Evolutionary conservation across 2,329 filamentous ascomycete genomes (phyloP).

Genomic region (Coniochaeta ligniaria): DNA sequence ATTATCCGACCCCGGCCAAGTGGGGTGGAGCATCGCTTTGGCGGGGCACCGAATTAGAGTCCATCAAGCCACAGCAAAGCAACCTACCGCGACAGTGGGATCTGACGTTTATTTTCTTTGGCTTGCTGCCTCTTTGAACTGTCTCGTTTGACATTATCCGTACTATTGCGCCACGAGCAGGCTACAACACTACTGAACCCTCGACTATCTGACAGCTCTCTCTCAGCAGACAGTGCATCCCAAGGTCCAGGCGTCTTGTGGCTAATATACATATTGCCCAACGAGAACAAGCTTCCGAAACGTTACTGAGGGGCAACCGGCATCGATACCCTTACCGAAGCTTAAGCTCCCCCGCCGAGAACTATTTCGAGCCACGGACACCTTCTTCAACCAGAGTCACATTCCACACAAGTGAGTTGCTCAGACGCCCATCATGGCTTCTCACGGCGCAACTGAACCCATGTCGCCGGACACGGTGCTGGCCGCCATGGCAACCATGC

Average conservation of each 20-base stretch:
- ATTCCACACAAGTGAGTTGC: neutral
- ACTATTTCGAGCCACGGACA: neutral
- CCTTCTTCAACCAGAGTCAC: neutral
- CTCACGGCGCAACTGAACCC: slow-evolving; percentile 56
- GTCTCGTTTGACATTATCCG: neutral
- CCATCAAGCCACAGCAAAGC: neutral
- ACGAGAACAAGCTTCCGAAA: neutral
- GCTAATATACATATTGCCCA: neutral
- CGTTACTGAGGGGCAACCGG: neutral
- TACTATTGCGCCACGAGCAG: slow-evolving; percentile 3
- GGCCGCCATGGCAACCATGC: slow-evolving; percentile 86
- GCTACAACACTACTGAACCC: neutral
- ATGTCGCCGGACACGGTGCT: slow-evolving; percentile 73
- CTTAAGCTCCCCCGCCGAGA: neutral
- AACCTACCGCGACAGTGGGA: neutral
- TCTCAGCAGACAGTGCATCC: neutral
- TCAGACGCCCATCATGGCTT: slow-evolving; percentile 49
- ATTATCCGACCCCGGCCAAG: neutral
- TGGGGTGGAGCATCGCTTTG: neutral
- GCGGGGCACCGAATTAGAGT: neutral
- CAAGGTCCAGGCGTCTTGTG: neutral
- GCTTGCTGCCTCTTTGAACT: neutral
- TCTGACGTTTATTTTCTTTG: slow-evolving; percentile 6
- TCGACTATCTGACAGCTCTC: neutral
- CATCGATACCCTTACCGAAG: neutral